Base-by-base conservation (phyloP, 768 basidiomycete genomes). In the Xerocomus brunneocitrinus region DNA sequence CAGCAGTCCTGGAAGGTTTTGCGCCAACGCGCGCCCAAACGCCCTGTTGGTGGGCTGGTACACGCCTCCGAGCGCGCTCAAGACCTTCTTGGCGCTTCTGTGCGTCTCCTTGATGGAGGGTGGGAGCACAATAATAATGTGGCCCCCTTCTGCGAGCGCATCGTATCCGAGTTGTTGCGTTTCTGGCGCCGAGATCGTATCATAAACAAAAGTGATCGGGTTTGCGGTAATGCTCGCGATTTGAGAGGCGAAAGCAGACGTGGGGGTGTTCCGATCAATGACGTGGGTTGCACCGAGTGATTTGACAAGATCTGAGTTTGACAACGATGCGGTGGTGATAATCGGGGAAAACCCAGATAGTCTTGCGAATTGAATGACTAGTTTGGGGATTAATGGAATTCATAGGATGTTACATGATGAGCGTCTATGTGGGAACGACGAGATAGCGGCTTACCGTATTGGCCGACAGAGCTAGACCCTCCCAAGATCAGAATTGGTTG, bases 271-370 rank as follows among this genome's bases (percentile, higher is more conserved):
- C 25, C 68, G 63, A 57, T 71, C 70, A 41, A 76, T 58, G 24
- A 76, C 62, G 50, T 70, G 64, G 0, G 73, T 73, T 16, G 75
- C 73, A 8, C 74, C 74, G 10, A 72, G 61, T 5, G 68, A 66
- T 42, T 64, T 66, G 10, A 75, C 63, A 30, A 65, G 62, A 9
- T 56, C 64, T 0, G 62, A 50, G 53, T 76, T 73, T 42, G 67
- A 64, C 16, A 57, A 48, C 2, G 76, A 75, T 6, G 76, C 69
- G 0, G 76, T 77, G 13, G 73, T 67, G 39, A 75, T 68, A 38
- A 77, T 71, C 0, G 68, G 69, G 9, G 63, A 70, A 42, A 73
- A 71, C 3, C 67, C 71, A 5, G 71, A 73, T 27, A 73, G 57
- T 25, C 40, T 60, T 5, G 71, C 64, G 12, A 73, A 63, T 56